Base-by-base conservation (phyloP, 768 basidiomycete genomes). In the Rubroboletus pulcherrimus region DNA sequence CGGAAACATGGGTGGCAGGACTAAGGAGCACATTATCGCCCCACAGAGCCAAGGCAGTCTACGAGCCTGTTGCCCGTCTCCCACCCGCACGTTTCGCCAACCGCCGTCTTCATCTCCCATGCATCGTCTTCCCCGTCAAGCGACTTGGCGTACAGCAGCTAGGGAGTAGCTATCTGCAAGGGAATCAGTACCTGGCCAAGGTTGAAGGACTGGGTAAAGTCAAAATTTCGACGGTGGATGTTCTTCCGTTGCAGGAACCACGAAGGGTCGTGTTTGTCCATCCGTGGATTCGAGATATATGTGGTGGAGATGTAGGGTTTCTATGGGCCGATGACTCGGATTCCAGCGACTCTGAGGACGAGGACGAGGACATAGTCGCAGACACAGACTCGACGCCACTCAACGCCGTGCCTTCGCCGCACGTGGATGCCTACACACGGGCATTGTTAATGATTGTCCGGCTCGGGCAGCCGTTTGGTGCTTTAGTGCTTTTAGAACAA, bases 261-360 rank as follows among this genome's bases (percentile, higher is more conserved):
- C 45, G 33, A 12, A 40, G 29, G 30, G 38, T 54, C 7, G 24
- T 58, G 10, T 46, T 61, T 37, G 59, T 49, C 19, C 33, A 54
- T 43, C 59, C 59, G 4, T 60, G 59, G 59, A 58, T 58, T n/a
- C 53, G 29, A 24, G 40, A 33, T 12, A 5, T 49, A 31, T 30
- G 29, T 4, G 39, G 31, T 12, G 15, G 40, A n/a, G 38, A 40
- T 40, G 38, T 19, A 33, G 11, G 24, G 21, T 19, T 10, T 7
- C 9, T 12, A 6, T 49, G 24, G 33, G 35, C 1, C 10, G 35
- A 37, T 24, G 35, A 49, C 9, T 19, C 31, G 1, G 33, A 51
- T 12, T 21, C 21, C 21, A 43, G 40, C 15, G 35, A 38, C 26
- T 29, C 26, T 21, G 21, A 21, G 15, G 26, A 29, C 17, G 33